Base-by-base conservation (phyloP, 805 yeast genomes). In the Allodekkera sacchari region DNA sequence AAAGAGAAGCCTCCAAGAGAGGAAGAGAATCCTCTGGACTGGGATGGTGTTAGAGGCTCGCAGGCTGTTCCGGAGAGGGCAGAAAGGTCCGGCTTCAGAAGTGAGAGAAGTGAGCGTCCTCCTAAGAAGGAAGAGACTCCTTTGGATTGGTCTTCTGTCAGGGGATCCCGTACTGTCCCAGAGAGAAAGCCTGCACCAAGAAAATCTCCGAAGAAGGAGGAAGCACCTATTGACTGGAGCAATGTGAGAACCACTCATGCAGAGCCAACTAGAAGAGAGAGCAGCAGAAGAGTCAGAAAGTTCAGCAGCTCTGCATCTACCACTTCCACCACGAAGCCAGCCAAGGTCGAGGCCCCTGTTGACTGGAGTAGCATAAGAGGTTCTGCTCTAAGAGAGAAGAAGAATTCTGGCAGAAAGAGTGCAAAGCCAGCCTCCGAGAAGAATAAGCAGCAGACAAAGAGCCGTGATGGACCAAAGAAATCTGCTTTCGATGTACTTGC, bases 401-500 rank as follows among this genome's bases (percentile, higher is more conserved):
- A 32, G 18, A 15, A 23, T 11, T 8, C 22, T 20, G 22, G 11
- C 10, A 8, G 10, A 9, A 11, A 20, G 22, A 11, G 8, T 11
- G 26, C 26, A n/a, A 14, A 23, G 26, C 8, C 26, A 8, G 12
- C 11, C 8, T n/a, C 12, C 7, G 12, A 8, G 11, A n/a, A 23
- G 12, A n/a, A n/a, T n/a, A n/a, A 23, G 26, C 12, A 7, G 8
- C 7, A 7, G 12, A 23, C 26, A n/a, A 23, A n/a, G 26, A 7
- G n/a, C n/a, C n/a, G n/a, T 32, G 65, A 52, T 32, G 54, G 37
- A 36, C 53, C 50, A 39, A 52, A 56, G 50, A 64, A 61, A 45
- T 68, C 77, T 22, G 55, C 67, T 3, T 74, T 63, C 46, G 58
- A 66, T 30, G 74, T 74, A 16, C 56, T 74, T 48, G 60, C 68